These are phyloP conservation scores for Catharanthus roseus DNA, from an alignment of 257 asterid species.

Conservation along the genomic window DNA sequence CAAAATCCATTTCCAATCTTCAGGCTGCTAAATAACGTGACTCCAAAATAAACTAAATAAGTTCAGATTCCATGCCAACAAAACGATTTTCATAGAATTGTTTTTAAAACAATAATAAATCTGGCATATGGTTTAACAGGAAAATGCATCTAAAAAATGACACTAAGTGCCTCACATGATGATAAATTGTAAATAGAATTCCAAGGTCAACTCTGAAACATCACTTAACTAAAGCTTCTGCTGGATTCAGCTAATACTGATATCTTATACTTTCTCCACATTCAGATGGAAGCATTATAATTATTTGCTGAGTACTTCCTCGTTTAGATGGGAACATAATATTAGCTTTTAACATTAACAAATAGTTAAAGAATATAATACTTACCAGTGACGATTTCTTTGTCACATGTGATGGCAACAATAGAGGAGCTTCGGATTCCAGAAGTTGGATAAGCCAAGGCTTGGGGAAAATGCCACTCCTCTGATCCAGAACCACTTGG, in stretches of 20 bases:
- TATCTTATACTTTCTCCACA: background rate
- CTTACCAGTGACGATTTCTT: constrained; percentile 89
- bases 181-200: background rate
- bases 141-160: background rate
- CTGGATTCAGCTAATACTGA: background rate
- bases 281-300: too few species aligned
- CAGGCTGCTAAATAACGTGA: background rate
- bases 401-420: constrained; percentile 75
- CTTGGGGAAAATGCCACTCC: constrained; percentile 85
- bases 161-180: background rate
- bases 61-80: background rate
- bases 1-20: background rate
- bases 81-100: background rate
- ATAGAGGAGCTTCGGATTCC: constrained; percentile 73
- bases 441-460: constrained; percentile 71
- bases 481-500: constrained; percentile 62
- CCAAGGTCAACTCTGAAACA: background rate
- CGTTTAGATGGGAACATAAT: background rate
- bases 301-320: too few species aligned
- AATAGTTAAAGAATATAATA: background rate
- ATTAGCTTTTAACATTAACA: background rate
- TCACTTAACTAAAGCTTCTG: background rate
- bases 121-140: background rate
- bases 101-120: background rate
- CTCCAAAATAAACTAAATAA: background rate